Base-by-base conservation (phyloP, 805 yeast genomes). In the Wickerhamomyces rabaulensis region DNA sequence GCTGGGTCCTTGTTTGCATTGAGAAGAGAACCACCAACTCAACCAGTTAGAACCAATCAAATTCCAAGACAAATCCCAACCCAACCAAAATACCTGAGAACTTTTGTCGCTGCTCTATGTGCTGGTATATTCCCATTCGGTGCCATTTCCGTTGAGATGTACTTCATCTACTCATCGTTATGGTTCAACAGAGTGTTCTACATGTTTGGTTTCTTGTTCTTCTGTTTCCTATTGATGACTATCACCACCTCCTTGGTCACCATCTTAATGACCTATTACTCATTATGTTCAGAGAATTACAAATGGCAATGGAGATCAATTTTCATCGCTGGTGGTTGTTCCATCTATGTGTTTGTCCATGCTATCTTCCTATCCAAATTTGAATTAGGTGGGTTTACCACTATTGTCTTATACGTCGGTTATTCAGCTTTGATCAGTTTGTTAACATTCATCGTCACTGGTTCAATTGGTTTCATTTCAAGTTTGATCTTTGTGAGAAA, bases 261-360 rank as follows among this genome's bases (percentile, higher is more conserved):
- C 0, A 71, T 90, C 20, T 72, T 92, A 59, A 76, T 89, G 65
- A 79, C 85, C 23, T 94, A 94, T 66, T 85, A 87, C 71, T 78
- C 89, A 4, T 75, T 94, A 54, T 88, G 96, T 62, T 72, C 88
- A 43, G 99, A 94, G 64, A 88, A 94, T 66, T 91, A 95, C 73
- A 81, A 82, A 65, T 94, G 99, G 99, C 97, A 92, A 63, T 94
- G 99, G 99, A 82, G 91, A 65, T 80, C 96, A 4, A 68, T 87
- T 56, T 79, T 85, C 58, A 78, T 89, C 49, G 87, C 96, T 23
- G 97, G 96, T 39, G 95, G 97, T 27, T 84, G 96, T 63, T 77
- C 96, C 0, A 55, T 84, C 45, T 94, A 92, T 64, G 84, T 91
- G 38, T 88, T 90, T 67, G 55, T 88, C 42, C 96, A 94, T 66